Evolutionary conservation across 192 early-diverging fungal genomes (phyloP).

Genomic region (Coemansia sp.): DNA sequence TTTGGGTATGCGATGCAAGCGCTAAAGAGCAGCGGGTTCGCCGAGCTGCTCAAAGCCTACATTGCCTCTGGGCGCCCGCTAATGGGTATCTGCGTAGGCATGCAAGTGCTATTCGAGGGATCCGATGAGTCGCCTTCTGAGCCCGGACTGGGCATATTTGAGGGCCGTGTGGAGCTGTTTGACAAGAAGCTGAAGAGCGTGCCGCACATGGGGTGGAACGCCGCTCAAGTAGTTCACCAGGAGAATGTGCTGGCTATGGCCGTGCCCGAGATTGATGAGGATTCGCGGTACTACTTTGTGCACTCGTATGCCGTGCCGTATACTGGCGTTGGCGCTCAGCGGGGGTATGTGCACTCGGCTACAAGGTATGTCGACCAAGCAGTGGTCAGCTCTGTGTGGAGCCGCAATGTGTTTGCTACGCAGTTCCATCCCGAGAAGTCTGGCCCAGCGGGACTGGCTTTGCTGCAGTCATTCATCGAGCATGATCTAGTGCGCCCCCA

Average conservation of each 20-base stretch:
- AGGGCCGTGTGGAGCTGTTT: slow-evolving; percentile 67
- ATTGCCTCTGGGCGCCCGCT: slow-evolving; percentile 84
- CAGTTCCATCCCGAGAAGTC: slow-evolving; percentile 99
- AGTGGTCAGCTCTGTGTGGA: slow-evolving; percentile 80
- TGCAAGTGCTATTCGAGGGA: slow-evolving; percentile 90
- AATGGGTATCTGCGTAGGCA: slow-evolving; percentile 98
- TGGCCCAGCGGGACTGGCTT: slow-evolving; percentile 80
- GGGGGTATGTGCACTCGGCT: slow-evolving; percentile 74
- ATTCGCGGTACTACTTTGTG: slow-evolving; percentile 89
- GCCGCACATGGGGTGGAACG: slow-evolving; percentile 99
- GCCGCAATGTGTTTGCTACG: slow-evolving; percentile 89
- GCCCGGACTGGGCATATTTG: slow-evolving; percentile 82
- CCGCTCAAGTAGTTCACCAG: slow-evolving; percentile 23
- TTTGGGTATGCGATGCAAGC: slow-evolving; percentile 90
- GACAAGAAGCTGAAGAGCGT: slow-evolving; percentile 73
- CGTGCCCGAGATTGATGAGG: slow-evolving; percentile 49
- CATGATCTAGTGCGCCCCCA: slow-evolving; percentile 37
- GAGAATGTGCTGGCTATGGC: not conserved
- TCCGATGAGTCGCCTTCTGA: slow-evolving; percentile 85
- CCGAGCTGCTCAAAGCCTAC: slow-evolving; percentile 78
- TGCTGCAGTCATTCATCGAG: slow-evolving; percentile 80
- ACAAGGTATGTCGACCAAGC: slow-evolving; percentile 88
- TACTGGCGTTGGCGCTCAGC: slow-evolving; percentile 44
- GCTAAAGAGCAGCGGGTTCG: slow-evolving; percentile 70
- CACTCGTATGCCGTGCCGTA: slow-evolving; percentile 90